Conservation (phyloP, 2,329 filamentous ascomycete species). For the Penicillium frequentans region DNA sequence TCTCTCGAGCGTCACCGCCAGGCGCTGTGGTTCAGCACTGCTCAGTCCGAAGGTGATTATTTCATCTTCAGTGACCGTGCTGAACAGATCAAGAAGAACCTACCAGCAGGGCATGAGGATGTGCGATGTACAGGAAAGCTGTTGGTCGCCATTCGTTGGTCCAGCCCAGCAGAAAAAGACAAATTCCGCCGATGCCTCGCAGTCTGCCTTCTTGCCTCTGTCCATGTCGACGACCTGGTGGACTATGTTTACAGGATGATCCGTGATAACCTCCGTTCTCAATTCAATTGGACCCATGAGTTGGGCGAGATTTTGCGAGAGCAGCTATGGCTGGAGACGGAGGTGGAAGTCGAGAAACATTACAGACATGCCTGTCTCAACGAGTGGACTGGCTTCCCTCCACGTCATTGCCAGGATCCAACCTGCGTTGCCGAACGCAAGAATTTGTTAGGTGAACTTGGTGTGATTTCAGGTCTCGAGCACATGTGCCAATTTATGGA, state of each 20-base stretch:
- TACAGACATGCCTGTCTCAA: slow-evolving; percentile 32
- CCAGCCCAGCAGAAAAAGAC: slow-evolving; percentile 29
- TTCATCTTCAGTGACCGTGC: slow-evolving; percentile 36
- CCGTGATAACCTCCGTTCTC: slow-evolving; percentile 29
- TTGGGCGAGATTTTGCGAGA: slow-evolving; percentile 22
- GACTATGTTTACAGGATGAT: slow-evolving; percentile 37
- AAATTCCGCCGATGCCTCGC: slow-evolving; percentile 36
- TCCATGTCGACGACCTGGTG: slow-evolving; percentile 16
- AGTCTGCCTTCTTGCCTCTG: slow-evolving; percentile 25
- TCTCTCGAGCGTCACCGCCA: slow-evolving; percentile 39
- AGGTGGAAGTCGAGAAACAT: slow-evolving; percentile 7
- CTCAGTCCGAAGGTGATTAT: slow-evolving; percentile 30
- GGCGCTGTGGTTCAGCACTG: slow-evolving; percentile 30
- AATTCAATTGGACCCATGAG: slow-evolving; percentile 9
- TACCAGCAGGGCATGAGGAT: slow-evolving; percentile 5
- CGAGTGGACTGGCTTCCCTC: slow-evolving; percentile 32
- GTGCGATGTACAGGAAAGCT: slow-evolving; percentile 26
- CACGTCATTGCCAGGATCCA: slow-evolving; percentile 26
- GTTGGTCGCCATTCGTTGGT: slow-evolving; percentile 22
- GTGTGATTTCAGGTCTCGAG: slow-evolving; percentile 12
- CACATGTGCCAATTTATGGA: slow-evolving; percentile 26
- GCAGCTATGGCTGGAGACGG: slow-evolving; percentile 28
- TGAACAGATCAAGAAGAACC: slow-evolving; percentile 12
- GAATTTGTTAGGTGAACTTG: slow-evolving; percentile 16
- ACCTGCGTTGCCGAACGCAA: slow-evolving; percentile 25